Evolutionary conservation across 2,329 filamentous ascomycete species (phyloP).

Genomic region (Myriosclerotinia duriaeana): DNA sequence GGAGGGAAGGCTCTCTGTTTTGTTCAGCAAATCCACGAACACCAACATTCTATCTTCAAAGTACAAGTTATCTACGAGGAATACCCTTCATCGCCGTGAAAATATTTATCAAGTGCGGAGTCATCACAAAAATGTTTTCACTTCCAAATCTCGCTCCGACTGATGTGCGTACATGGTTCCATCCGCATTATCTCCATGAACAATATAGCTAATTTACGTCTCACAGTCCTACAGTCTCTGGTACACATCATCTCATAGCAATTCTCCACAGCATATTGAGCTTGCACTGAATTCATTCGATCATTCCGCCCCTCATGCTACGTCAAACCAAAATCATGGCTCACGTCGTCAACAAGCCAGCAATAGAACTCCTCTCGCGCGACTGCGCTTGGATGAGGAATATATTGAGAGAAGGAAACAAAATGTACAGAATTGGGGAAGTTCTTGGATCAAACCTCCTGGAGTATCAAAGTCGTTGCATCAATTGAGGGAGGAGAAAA

Average conservation of each 20-base stretch:
- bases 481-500: slow-evolving; percentile 83
- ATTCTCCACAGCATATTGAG: slow-evolving; percentile 40
- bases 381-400: slow-evolving; percentile 74
- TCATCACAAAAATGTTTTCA: slow-evolving; percentile 48
- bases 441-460: slow-evolving; percentile 84
- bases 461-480: slow-evolving; percentile 87
- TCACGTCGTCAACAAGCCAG: slow-evolving; percentile 48
- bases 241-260: slow-evolving; percentile 60
- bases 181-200: slow-evolving; percentile 24
- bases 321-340: slow-evolving; percentile 32
- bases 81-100: not conserved
- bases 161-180: slow-evolving; percentile 54
- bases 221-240: slow-evolving; percentile 68
- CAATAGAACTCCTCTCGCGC: slow-evolving; percentile 62
- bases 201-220: slow-evolving; percentile 8
- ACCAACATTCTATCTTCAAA: not conserved
- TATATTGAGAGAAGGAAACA: slow-evolving; percentile 72
- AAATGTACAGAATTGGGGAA: slow-evolving; percentile 84
- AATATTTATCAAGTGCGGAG: not conserved
- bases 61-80: not conserved
- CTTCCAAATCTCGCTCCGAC: slow-evolving; percentile 68
- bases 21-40: not conserved
- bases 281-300: slow-evolving; percentile 38
- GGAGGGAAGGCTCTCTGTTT: slow-evolving; percentile 1
- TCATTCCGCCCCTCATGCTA: slow-evolving; percentile 21